These are phyloP conservation scores for Ophiostoma ips DNA, from an alignment of 2,329 filamentous ascomycete species.

Conservation along the genomic window DNA sequence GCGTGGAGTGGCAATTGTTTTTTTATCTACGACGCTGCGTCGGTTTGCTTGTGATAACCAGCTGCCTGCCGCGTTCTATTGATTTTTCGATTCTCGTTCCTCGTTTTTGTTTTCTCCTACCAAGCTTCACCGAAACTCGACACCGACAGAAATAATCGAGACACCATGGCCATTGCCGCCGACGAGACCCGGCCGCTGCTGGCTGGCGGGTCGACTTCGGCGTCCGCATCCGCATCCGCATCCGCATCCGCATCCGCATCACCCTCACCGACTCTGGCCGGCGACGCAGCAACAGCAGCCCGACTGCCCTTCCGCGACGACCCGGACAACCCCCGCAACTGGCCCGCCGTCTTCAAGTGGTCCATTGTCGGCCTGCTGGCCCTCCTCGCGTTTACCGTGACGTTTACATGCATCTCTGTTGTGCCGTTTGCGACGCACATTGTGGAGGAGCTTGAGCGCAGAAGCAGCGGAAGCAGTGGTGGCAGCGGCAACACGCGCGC, in stretches of 20 bases:
- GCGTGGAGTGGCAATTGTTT: too few species aligned
- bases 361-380: conserved; percentile 37
- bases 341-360: conserved; percentile 39
- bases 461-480: conserved; percentile 19
- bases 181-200: conserved; percentile 11
- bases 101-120: too few species aligned
- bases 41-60: too few species aligned
- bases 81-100: too few species aligned
- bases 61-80: too few species aligned
- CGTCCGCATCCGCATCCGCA: background rate
- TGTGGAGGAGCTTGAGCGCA: conserved; percentile 30
- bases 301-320: conserved; percentile 20
- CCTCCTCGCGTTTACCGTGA: conserved; percentile 44
- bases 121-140: too few species aligned
- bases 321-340: conserved; percentile 37
- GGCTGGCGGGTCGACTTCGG: background rate
- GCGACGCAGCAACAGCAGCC: background rate
- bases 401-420: conserved; percentile 42
- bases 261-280: background rate
- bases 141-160: background rate
- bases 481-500: conserved; percentile 20
- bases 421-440: conserved; percentile 40
- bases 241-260: background rate
- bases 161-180: background rate
- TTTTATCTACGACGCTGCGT: too few species aligned